A percentile compares a stretch with the other conserved stretches of the same genome.
phyloP scores from a whole-genome alignment of 768 basidiomycete genomes.

The Lentinula guzmanii region DNA sequence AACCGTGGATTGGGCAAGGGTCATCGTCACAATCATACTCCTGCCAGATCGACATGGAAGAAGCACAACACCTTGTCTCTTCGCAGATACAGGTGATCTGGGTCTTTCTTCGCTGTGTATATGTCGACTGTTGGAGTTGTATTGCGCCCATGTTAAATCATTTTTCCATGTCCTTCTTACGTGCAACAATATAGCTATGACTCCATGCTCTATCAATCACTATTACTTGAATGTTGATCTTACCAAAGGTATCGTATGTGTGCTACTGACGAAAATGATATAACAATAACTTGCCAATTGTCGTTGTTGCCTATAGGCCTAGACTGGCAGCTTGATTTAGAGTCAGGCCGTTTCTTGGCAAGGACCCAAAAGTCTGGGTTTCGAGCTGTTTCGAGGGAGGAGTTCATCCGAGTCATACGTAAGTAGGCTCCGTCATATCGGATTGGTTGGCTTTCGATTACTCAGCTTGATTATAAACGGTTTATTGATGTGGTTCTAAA shows the following conservation, averaged over 20 bases:
- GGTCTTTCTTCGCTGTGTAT: background rate
- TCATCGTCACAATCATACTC: slow-evolving; percentile 88
- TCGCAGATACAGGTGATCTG: slow-evolving; percentile 76
- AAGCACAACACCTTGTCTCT: slow-evolving; percentile 97
- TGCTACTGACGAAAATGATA: too few relatives aligned
- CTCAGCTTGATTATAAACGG: background rate
- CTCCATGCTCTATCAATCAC: background rate
- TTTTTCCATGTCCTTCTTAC: background rate
- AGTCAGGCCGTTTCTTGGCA: background rate
- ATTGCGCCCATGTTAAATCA: background rate
- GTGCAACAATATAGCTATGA: background rate
- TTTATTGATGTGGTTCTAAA: background rate
- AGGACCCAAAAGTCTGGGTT: background rate
- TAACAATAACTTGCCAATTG: too few relatives aligned
- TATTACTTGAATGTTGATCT: background rate
- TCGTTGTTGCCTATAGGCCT: too few relatives aligned
- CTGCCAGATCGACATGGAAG: slow-evolving; percentile 90
- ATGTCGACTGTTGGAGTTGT: background rate
- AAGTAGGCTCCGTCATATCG: background rate
- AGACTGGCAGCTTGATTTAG: too few relatives aligned
- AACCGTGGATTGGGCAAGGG: slow-evolving; percentile 98
- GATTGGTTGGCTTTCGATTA: background rate
- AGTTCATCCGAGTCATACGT: background rate
- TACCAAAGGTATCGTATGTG: too few relatives aligned
- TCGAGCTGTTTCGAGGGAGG: background rate